Evolutionary conservation across 2,329 filamentous ascomycete genomes (phyloP).

Genomic region (Botrytis sinoallii): DNA sequence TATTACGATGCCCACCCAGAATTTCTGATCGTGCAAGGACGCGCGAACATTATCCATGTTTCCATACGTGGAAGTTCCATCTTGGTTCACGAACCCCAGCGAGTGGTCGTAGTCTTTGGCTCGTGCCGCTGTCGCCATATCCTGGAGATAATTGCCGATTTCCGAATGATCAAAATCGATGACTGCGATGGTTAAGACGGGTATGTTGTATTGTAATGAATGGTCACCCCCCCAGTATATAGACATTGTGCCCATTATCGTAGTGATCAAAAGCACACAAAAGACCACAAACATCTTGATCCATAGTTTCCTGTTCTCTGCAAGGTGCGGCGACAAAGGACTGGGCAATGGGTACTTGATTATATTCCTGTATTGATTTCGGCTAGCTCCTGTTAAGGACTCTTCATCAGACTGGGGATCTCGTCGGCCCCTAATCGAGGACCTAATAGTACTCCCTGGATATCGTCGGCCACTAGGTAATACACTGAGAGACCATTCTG

Average conservation of each 20-base stretch:
- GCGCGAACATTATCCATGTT: constrained; percentile 17
- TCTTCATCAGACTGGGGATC: constrained; percentile 15
- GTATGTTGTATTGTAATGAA: constrained; percentile 23
- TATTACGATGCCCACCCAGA: constrained; percentile 25
- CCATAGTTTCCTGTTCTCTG: constrained; percentile 23
- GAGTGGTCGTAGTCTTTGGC: constrained; percentile 18
- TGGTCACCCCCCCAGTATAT: constrained; percentile 28
- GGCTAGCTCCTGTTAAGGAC: not conserved
- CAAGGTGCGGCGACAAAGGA: constrained; percentile 20
- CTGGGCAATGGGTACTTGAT: constrained; percentile 20
- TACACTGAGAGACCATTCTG: not conserved
- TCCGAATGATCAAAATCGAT: constrained; percentile 27
- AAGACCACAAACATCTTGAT: constrained; percentile 24
- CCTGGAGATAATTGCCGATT: constrained; percentile 23
- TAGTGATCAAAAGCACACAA: constrained; percentile 21
- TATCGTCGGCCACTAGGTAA: not conserved
- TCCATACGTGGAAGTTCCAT: constrained; percentile 18
- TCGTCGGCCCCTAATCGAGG: not conserved
- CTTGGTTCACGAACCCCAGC: constrained; percentile 23
- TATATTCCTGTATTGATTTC: constrained; percentile 3
- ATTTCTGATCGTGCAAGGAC: constrained; percentile 23
- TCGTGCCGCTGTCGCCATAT: constrained; percentile 20
- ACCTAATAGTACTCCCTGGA: not conserved
- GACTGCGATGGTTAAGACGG: constrained; percentile 24
- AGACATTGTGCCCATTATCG: constrained; percentile 25